Evolutionary conservation across 306 rosid genomes (phyloP).

Genomic region (Quercus agrifolia): DNA sequence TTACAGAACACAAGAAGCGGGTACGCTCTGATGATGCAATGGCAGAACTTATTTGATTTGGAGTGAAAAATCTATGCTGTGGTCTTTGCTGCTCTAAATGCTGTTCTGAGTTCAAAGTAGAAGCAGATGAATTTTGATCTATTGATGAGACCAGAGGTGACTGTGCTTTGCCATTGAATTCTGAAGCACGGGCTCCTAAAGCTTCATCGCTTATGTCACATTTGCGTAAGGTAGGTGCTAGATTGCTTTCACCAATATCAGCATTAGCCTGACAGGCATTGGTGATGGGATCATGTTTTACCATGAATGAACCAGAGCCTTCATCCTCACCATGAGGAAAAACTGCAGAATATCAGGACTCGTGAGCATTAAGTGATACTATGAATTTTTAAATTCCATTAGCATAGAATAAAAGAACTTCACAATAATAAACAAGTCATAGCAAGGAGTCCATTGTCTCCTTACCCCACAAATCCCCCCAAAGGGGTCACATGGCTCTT

Average conservation of each 20-base stretch:
- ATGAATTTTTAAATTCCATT: constrained; percentile 3
- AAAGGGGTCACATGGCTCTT: background rate
- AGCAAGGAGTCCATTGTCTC: background rate
- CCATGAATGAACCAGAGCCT: constrained; percentile 24
- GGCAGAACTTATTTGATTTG: constrained; percentile 46
- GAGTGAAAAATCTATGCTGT: constrained; percentile 24
- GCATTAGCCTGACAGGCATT: constrained; percentile 14
- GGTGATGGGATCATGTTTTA: constrained; percentile 16
- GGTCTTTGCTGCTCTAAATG: background rate
- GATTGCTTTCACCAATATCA: constrained; percentile 12
- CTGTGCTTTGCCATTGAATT: constrained; percentile 21
- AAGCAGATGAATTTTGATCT: constrained; percentile 21
- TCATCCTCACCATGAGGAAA: constrained; percentile 27
- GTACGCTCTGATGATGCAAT: constrained; percentile 47
- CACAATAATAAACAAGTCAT: background rate
- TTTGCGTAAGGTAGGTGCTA: constrained; percentile 13
- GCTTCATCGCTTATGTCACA: constrained; percentile 15
- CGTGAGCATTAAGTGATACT: background rate
- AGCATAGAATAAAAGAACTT: background rate
- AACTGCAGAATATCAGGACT: constrained; percentile 31
- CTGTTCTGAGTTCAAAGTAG: constrained; percentile 25
- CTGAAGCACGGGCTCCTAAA: constrained; percentile 19
- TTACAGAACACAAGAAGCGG: constrained; percentile 50
- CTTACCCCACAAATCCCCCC: background rate
- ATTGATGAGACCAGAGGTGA: background rate